These are phyloP conservation scores for Rhamnella rubrinervis DNA, from an alignment of 331 rosid species.

Conservation along the genomic window DNA sequence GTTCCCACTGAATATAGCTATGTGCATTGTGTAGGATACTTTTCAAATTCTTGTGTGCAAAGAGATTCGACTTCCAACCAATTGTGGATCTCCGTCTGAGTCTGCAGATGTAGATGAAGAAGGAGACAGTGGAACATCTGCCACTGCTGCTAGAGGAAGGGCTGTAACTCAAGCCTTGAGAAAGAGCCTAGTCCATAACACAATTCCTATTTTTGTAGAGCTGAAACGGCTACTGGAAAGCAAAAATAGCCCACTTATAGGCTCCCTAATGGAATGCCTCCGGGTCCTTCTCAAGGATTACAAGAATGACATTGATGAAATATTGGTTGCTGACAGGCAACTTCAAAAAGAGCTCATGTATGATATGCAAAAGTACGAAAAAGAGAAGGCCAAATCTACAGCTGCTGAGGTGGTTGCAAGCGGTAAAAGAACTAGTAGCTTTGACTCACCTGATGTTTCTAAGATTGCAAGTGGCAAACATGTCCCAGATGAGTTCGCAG, in stretches of 20 bases:
- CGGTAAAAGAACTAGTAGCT: slow-evolving; percentile 36
- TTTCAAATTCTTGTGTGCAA: slow-evolving; percentile 81
- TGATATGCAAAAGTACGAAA: slow-evolving; percentile 81
- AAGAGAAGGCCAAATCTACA: slow-evolving; percentile 61
- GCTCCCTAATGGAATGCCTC: slow-evolving; percentile 96
- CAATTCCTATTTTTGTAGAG: slow-evolving; percentile 87
- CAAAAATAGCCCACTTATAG: slow-evolving; percentile 86
- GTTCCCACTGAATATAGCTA: not conserved
- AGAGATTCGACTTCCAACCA: slow-evolving; percentile 68
- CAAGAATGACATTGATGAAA: slow-evolving; percentile 83
- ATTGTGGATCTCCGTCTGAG: slow-evolving; percentile 58
- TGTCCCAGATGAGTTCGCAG: slow-evolving; percentile 8
- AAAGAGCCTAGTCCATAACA: slow-evolving; percentile 80
- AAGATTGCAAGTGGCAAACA: slow-evolving; percentile 23
- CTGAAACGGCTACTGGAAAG: slow-evolving; percentile 77
- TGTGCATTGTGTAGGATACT: slow-evolving; percentile 57
- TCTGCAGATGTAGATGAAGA: slow-evolving; percentile 75
- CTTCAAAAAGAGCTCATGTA: slow-evolving; percentile 86
- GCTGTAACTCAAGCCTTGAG: slow-evolving; percentile 77
- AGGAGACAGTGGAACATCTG: slow-evolving; percentile 57
- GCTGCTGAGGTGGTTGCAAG: slow-evolving; percentile 54
- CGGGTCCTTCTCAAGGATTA: slow-evolving; percentile 81
- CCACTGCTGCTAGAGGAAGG: slow-evolving; percentile 74
- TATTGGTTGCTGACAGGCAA: slow-evolving; percentile 88
- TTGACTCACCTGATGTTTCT: slow-evolving; percentile 35